phyloP scores from a whole-genome alignment of 2,329 filamentous ascomycete species.

The Pyrenophora seminiperda region DNA sequence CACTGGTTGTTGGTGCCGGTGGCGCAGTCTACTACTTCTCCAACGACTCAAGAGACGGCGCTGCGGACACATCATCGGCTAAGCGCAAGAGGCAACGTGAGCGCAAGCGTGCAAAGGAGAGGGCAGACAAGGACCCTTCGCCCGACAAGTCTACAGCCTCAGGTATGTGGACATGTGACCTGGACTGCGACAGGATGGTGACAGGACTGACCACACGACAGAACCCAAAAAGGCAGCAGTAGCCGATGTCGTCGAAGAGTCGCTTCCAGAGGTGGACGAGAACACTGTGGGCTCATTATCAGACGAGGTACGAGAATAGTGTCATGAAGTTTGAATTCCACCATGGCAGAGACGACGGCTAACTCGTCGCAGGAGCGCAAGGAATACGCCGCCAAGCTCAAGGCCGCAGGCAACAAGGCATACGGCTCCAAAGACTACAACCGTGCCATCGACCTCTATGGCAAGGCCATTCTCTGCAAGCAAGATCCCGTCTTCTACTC shows the following conservation, averaged over 20 bases:
- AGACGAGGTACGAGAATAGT: constrained; percentile 43
- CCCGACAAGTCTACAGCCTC: constrained; percentile 41
- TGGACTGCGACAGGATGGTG: constrained; percentile 30
- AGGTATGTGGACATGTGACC: constrained; percentile 27
- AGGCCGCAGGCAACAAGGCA: constrained; percentile 94
- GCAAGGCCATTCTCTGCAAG: constrained; percentile 95
- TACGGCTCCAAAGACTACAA: constrained; percentile 95
- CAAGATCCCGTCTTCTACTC: constrained; percentile 98
- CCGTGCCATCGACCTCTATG: constrained; percentile 91
- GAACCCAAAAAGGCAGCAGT: constrained; percentile 45
- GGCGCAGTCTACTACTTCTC: constrained; percentile 89
- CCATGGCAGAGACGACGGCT: constrained; percentile 10
- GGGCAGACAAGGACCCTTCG: constrained; percentile 56
- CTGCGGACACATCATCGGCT: constrained; percentile 36
- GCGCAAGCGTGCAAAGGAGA: constrained; percentile 83
- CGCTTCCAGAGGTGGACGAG: constrained; percentile 57
- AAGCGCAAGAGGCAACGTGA: constrained; percentile 90
- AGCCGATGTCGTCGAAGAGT: constrained; percentile 49
- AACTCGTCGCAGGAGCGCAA: constrained; percentile 71
- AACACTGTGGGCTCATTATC: constrained; percentile 51
- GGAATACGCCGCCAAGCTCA: constrained; percentile 85
- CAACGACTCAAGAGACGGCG: constrained; percentile 55
- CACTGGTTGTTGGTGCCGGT: constrained; percentile 86
- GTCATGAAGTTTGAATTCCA: no score
- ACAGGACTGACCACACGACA: constrained; percentile 7